Evolutionary conservation across 2,329 filamentous ascomycete genomes (phyloP).

Genomic region (Calonectria hawksworthii): DNA sequence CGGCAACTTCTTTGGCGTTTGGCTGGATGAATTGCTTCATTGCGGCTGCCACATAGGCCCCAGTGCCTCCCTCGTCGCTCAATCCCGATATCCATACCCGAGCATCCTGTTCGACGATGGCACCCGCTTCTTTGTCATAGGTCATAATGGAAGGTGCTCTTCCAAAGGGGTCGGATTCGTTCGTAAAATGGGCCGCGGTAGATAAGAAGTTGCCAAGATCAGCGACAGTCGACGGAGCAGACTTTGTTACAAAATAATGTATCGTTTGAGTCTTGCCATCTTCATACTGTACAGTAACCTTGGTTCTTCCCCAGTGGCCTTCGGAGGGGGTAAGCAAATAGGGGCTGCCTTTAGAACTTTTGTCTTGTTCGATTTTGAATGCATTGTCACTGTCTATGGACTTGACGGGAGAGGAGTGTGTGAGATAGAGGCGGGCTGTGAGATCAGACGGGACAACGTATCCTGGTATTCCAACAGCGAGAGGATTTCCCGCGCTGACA

Average conservation of each 20-base stretch:
- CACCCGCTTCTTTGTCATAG: slow-evolving; percentile 65
- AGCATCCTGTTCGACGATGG: slow-evolving; percentile 60
- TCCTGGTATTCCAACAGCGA: slow-evolving; percentile 6
- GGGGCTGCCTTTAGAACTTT: slow-evolving; percentile 35
- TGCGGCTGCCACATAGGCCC: slow-evolving; percentile 67
- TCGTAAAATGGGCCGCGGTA: slow-evolving; percentile 65
- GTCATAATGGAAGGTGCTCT: slow-evolving; percentile 69
- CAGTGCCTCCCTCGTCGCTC: slow-evolving; percentile 71
- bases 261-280: slow-evolving; percentile 65
- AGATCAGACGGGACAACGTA: slow-evolving; percentile 1
- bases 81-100: slow-evolving; percentile 72
- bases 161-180: slow-evolving; percentile 66
- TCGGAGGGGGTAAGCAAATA: slow-evolving; percentile 60
- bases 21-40: slow-evolving; percentile 69
- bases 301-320: slow-evolving; percentile 63
- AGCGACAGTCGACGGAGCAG: slow-evolving; percentile 57
- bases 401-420: neutral
- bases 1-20: slow-evolving; percentile 60
- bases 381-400: slow-evolving; percentile 56
- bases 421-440: neutral
- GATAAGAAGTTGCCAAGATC: slow-evolving; percentile 68
- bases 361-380: slow-evolving; percentile 49
- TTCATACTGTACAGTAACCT: slow-evolving; percentile 62
- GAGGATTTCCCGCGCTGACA: slow-evolving; percentile 39
- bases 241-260: slow-evolving; percentile 69